A percentile compares a stretch with the other conserved stretches of the same genome.
phyloP scores from a whole-genome alignment of 768 basidiomycete species.

The Macrocybe gigantea region DNA sequence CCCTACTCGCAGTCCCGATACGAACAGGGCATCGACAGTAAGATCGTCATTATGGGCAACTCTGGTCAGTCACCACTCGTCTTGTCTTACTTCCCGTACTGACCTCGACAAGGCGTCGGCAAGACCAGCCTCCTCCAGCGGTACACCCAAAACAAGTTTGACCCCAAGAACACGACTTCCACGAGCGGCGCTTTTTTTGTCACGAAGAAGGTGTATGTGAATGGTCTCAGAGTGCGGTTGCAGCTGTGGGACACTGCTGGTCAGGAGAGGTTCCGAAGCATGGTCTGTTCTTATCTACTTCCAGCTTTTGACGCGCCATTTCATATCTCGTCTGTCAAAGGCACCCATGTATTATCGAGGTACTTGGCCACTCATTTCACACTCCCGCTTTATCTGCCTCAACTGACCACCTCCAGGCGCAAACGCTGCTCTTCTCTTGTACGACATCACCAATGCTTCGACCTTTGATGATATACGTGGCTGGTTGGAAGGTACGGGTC shows the following conservation, averaged over 20 bases:
- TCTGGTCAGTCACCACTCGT: constrained; percentile 25
- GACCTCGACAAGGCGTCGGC: constrained; percentile 61
- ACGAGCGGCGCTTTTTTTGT: constrained; percentile 94
- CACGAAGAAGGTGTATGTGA: constrained; percentile 84
- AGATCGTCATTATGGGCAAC: constrained; percentile 95
- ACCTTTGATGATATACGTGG: constrained; percentile 88
- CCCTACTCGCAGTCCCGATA: constrained; percentile 64
- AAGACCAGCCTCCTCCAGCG: constrained; percentile 89
- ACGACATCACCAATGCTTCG: constrained; percentile 88
- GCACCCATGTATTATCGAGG: constrained; percentile 95
- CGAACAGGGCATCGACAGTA: constrained; percentile 86
- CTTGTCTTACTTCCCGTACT: neutral
- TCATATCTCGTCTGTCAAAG: constrained; percentile 31
- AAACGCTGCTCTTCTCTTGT: constrained; percentile 88
- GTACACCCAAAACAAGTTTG: constrained; percentile 88
- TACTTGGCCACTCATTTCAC: constrained; percentile 15
- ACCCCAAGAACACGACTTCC: constrained; percentile 81
- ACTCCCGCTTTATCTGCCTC: constrained; percentile 9
- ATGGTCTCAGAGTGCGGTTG: constrained; percentile 80
- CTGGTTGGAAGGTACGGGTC: constrained; percentile 76
- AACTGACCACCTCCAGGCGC: constrained; percentile 47
- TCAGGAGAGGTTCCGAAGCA: constrained; percentile 88
- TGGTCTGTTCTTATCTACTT: constrained; percentile 45
- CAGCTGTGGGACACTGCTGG: constrained; percentile 94
- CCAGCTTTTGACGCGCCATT: constrained; percentile 6